Evolutionary conservation across 2,329 filamentous ascomycete species (phyloP).

Genomic region (Arthrobotrys musiformis): DNA sequence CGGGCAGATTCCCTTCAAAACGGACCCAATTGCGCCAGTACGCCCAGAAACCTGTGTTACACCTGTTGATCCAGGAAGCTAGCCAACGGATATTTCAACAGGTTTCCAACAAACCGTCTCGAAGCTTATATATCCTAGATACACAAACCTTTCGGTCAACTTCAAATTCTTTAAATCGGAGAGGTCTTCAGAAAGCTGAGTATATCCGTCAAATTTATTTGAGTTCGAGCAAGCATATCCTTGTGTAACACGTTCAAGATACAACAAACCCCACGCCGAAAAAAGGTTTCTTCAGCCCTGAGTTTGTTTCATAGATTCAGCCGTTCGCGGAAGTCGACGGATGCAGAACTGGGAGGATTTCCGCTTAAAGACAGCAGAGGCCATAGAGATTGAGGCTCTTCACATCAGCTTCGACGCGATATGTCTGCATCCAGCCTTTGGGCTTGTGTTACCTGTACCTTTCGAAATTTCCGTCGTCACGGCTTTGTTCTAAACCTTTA

Average conservation of each 20-base stretch:
- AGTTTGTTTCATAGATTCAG: not conserved
- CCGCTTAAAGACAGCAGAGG: not conserved
- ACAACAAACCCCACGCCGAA: not conserved
- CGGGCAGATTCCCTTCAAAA: slow-evolving; percentile 13
- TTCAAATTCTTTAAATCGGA: not conserved
- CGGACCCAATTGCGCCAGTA: not conserved
- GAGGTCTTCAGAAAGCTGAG: no score
- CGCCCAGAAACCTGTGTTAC: no score
- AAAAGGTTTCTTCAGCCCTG: not conserved
- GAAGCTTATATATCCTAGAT: no score
- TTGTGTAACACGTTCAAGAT: not conserved
- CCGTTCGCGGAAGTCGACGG: not conserved
- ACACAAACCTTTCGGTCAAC: no score
- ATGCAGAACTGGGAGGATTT: not conserved
- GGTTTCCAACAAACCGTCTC: no score
- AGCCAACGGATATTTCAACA: no score
- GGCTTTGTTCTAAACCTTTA: no score
- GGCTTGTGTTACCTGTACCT: not conserved
- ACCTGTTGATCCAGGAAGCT: not conserved
- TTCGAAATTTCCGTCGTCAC: not conserved
- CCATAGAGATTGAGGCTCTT: not conserved
- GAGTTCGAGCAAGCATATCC: no score
- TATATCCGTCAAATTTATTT: no score
- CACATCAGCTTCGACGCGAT: not conserved
- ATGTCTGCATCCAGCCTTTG: not conserved